A percentile compares a stretch with the other conserved stretches of the same genome.
phyloP scores from a whole-genome alignment of 208 protist species.

The Leishmania tarentolae region DNA sequence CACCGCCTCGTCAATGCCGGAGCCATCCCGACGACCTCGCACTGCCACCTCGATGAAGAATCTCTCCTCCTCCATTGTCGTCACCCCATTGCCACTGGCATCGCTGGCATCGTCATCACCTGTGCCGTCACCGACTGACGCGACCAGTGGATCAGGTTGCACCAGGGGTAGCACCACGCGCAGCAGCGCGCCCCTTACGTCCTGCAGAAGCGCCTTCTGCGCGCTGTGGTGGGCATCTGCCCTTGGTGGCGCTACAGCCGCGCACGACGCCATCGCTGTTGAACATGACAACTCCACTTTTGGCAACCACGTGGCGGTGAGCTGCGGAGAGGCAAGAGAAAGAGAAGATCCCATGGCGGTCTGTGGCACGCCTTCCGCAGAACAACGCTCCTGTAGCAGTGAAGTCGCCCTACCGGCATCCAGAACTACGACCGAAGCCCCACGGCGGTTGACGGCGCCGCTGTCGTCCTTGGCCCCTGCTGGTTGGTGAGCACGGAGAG shows the following conservation, averaged over 20 bases:
- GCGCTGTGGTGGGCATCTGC: neutral
- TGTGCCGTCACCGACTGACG: neutral
- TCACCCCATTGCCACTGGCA: neutral
- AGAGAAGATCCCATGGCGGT: neutral
- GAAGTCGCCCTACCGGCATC: conserved; percentile 1
- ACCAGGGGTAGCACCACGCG: neutral
- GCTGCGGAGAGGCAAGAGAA: neutral
- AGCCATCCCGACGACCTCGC: conserved; percentile 2
- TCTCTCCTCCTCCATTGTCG: conserved; percentile 1
- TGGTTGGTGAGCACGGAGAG: neutral
- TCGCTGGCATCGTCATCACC: neutral
- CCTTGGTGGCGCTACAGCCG: too few relatives aligned
- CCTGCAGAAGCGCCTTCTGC: neutral
- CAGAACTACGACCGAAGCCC: neutral
- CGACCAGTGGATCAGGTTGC: neutral
- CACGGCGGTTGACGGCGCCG: neutral
- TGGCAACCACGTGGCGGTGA: conserved; percentile 1
- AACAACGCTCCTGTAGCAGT: conserved; percentile 4
- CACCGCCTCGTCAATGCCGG: neutral
- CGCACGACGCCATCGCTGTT: neutral
- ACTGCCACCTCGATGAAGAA: conserved; percentile 22
- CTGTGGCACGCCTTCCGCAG: neutral
- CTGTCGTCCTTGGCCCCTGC: neutral
- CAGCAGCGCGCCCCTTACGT: neutral
- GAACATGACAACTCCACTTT: neutral